A percentile compares a stretch with the other conserved stretches of the same genome.
Evolutionary conservation across 371 early-diverging fungal genomes (phyloP).

Genomic region (Zychaea mexicana): DNA sequence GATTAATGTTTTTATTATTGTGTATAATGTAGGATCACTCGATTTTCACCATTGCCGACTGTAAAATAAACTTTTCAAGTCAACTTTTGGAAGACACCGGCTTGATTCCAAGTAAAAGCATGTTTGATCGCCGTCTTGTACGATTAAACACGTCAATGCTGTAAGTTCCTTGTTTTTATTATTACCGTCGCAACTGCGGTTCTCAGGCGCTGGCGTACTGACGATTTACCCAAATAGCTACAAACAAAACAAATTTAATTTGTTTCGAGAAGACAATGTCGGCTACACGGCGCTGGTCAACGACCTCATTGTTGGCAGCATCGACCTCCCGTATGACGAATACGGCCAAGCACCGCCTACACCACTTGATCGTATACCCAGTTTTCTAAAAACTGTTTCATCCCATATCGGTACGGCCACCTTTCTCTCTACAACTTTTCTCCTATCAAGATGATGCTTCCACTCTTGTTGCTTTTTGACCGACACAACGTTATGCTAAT

Average conservation of each 20-base stretch:
- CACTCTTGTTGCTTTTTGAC: too few species aligned
- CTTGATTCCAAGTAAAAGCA: constrained; percentile 44
- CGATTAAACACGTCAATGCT: constrained; percentile 69
- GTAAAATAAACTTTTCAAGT: constrained; percentile 36
- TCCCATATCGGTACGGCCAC: constrained; percentile 48
- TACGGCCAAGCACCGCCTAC: constrained; percentile 30
- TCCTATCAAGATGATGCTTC: background rate
- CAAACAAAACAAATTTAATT: constrained; percentile 91
- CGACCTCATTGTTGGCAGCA: constrained; percentile 52
- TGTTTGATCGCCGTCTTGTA: constrained; percentile 59
- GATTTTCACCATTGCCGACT: constrained; percentile 24
- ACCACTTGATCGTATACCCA: constrained; percentile 35
- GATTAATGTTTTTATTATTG: too few species aligned
- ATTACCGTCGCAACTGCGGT: too few species aligned
- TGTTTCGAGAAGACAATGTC: constrained; percentile 85
- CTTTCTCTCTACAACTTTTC: background rate
- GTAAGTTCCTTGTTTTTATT: constrained; percentile 35
- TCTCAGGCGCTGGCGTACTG: too few species aligned
- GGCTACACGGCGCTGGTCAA: constrained; percentile 86
- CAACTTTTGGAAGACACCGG: constrained; percentile 55
- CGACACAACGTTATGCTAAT: constrained; percentile 4
- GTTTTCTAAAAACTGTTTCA: constrained; percentile 47
- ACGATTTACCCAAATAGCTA: constrained; percentile 44
- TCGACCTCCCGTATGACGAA: constrained; percentile 30
- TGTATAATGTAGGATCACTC: constrained; percentile 18